Evolutionary conservation across 164 flowering plant genomes (phyloP), one percentile per base, ranked within the genome.

Genomic region (Hamamelis virginiana): DNA sequence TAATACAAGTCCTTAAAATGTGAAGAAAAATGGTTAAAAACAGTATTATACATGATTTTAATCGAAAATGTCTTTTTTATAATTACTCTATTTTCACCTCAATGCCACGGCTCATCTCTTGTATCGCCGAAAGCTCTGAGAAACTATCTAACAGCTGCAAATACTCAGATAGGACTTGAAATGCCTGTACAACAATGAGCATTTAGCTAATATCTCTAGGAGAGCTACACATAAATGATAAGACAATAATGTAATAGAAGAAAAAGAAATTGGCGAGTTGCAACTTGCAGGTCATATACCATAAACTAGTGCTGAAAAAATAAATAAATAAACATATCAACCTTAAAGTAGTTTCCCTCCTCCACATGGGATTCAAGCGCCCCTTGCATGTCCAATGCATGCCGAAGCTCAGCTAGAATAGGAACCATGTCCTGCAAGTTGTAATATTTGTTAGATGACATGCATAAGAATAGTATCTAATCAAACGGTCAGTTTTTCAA

Each of bases 131-230:
- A 59, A 96, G 87, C 77, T 86, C 89, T 45, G 98, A 89, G 50
- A 83, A 79, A 73, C 89, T 88, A 74, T 93, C 99, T 69, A 96
- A 70, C 67, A 91, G 79, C 84, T 93, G 99, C 79, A 96, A 80
- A 86, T 96, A 93, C 85, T 93, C 99, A 19, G 99, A 87, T 13
- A 96, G 82, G 46, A 93, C 94, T 83, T 90, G 98, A 74, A 96
- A 96, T 71, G 97, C 99, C 99, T 96, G 85, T 50, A 72, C 15
- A 76, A 28, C 43, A 56, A 72, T 9, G 56, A 73, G 19, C 45
- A 79, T 19, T 55, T 25, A 60, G 41, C 21, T 26, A 15, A 69
- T 1, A 48, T 27, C 41, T 64, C 6, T 21, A 12, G n/a, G 11
- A 25, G 52, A 46, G 23, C 13, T 47, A 46, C 0, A 28, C 9